A percentile compares a stretch with the other conserved stretches of the same genome.
These are phyloP conservation scores for Eutypa lata DNA, from an alignment of 2,329 filamentous ascomycete genomes.

Conservation along the genomic window DNA sequence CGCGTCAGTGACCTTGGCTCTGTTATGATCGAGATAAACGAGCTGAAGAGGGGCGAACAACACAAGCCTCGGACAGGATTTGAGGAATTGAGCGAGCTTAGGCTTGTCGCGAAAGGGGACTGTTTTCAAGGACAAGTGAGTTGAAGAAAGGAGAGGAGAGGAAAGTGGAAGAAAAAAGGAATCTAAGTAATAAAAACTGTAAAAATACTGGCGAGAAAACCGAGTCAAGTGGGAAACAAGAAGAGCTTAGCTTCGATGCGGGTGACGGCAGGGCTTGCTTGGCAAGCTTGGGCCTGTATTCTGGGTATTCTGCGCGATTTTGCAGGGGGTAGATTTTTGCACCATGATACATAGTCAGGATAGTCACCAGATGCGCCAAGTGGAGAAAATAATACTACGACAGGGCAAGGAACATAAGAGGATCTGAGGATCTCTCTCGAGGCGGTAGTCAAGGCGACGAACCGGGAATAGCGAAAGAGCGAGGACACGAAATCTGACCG, in stretches of 20 bases:
- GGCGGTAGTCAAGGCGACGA: neutral
- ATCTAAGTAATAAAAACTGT: constrained; percentile 24
- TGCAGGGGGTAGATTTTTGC: constrained; percentile 14
- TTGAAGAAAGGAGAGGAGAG: constrained; percentile 22
- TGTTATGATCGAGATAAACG: constrained; percentile 13
- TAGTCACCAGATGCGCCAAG: too few relatives aligned
- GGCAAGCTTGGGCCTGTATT: constrained; percentile 2
- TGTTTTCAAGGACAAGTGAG: constrained; percentile 32
- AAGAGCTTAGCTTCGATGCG: constrained; percentile 25
- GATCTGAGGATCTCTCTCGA: too few relatives aligned
- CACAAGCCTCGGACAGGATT: constrained; percentile 30
- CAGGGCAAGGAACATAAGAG: too few relatives aligned
- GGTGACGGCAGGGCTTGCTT: constrained; percentile 21
- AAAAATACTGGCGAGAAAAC: constrained; percentile 15
- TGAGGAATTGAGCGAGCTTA: constrained; percentile 12
- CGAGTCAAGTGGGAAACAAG: constrained; percentile 17
- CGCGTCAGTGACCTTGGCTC: constrained; percentile 14
- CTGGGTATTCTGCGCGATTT: constrained; percentile 28
- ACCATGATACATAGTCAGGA: too few relatives aligned
- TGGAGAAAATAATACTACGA: too few relatives aligned
- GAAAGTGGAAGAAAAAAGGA: constrained; percentile 20
- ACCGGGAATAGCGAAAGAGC: neutral
- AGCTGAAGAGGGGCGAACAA: constrained; percentile 27
- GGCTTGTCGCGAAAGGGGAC: constrained; percentile 4
- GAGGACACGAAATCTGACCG: neutral